A percentile compares a stretch with the other conserved stretches of the same genome.
These are phyloP conservation scores for Termitomyces sp. DNA, from an alignment of 768 basidiomycete genomes.

Conservation along the genomic window DNA sequence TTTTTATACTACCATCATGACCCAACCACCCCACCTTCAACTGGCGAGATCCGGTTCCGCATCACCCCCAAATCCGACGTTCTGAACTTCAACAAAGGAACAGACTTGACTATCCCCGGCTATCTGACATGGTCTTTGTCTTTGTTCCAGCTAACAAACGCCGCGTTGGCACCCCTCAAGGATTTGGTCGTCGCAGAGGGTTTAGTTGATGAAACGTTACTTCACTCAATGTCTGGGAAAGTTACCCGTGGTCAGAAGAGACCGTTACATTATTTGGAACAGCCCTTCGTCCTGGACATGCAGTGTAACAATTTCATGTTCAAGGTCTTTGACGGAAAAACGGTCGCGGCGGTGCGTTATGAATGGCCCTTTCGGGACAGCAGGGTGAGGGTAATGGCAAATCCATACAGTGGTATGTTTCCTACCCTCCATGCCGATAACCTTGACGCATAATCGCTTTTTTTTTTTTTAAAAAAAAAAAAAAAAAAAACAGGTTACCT, in stretches of 20 bases:
- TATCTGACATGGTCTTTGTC: not conserved
- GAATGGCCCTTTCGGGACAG: not conserved
- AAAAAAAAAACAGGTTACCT: not conserved
- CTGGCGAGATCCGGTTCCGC: slow-evolving; percentile 10
- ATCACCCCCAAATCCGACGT: not conserved
- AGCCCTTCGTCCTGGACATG: slow-evolving; percentile 6
- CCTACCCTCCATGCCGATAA: not conserved
- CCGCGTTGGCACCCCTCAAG: not conserved
- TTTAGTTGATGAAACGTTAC: not conserved
- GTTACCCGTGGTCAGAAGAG: not conserved
- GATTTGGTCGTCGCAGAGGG: not conserved
- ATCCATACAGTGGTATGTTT: slow-evolving; percentile 8
- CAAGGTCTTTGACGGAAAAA: not conserved
- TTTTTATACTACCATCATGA: slow-evolving; percentile 11
- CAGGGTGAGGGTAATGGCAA: not conserved
- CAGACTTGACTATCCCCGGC: not conserved
- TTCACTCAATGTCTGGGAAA: not conserved
- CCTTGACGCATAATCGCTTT: not conserved
- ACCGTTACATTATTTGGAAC: slow-evolving; percentile 3
- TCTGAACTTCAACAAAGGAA: not conserved
- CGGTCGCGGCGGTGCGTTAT: not conserved
- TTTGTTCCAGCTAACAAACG: not conserved
- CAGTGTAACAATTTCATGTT: not conserved
- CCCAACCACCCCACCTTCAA: not conserved
- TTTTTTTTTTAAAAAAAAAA: no score